Conservation (phyloP, 768 basidiomycete genomes). For the Auriscalpium orientale region DNA sequence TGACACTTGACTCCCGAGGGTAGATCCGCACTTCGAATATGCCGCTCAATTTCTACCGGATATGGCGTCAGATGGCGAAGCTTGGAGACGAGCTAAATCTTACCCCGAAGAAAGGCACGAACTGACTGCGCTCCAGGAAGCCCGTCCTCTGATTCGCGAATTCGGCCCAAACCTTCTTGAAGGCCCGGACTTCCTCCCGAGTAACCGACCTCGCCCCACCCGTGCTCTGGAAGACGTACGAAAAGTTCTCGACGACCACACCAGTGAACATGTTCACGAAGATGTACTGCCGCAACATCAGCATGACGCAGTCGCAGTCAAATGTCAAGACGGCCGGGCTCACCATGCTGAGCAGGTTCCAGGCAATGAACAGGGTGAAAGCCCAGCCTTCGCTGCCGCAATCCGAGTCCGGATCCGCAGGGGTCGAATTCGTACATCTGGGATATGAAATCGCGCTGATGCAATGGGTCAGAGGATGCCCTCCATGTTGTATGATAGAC, state of each 20-base stretch:
- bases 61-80: background rate
- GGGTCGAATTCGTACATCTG: conserved; percentile 58
- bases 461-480: conserved; percentile 3
- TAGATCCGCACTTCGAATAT: conserved; percentile 88
- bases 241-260: conserved; percentile 94
- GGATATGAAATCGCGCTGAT: conserved; percentile 70
- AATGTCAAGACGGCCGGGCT: conserved; percentile 13
- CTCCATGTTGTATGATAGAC: conserved; percentile 18
- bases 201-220: conserved; percentile 77
- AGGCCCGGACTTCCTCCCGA: conserved; percentile 86
- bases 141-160: conserved; percentile 76
- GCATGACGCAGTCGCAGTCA: background rate
- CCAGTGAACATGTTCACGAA: conserved; percentile 95
- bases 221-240: conserved; percentile 87
- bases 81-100: conserved; percentile 24
- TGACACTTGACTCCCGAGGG: conserved; percentile 57
- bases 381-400: conserved; percentile 85
- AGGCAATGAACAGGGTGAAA: conserved; percentile 81
- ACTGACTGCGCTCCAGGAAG: conserved; percentile 59
- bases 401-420: conserved; percentile 56
- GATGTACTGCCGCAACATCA: conserved; percentile 58
- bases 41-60: conserved; percentile 64
- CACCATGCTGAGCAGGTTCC: conserved; percentile 95
- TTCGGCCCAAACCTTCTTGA: conserved; percentile 91
- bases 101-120: conserved; percentile 79